Evolutionary conservation across 2,329 filamentous ascomycete genomes (phyloP).

Genomic region (Aspergillus glaucus): DNA sequence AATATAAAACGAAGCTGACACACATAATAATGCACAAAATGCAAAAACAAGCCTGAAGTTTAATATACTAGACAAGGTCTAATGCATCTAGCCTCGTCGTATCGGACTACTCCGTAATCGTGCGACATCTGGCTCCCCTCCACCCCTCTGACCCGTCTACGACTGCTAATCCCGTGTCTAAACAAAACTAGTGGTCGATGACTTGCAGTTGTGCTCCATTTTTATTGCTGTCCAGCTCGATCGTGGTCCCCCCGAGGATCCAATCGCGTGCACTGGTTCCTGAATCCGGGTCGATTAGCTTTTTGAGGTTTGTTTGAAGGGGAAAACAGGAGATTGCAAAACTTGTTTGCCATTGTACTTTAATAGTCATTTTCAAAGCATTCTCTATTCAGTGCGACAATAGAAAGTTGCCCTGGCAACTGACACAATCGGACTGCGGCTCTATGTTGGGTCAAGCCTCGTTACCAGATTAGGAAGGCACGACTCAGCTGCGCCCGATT

Average conservation of each 20-base stretch:
- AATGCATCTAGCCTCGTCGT: no score
- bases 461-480: not conserved
- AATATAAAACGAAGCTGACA: no score
- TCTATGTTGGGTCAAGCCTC: not conserved
- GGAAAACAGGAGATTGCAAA: conserved; percentile 2
- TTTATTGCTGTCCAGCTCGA: conserved; percentile 13
- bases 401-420: conserved; percentile 18
- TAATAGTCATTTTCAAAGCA: not conserved
- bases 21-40: no score
- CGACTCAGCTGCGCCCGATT: not conserved
- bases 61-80: no score
- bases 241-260: not conserved
- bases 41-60: no score
- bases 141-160: not conserved
- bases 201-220: conserved; percentile 8
- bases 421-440: not conserved
- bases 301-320: not conserved
- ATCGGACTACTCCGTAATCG: not conserved
- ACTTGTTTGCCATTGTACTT: conserved; percentile 8
- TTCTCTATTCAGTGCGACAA: not conserved
- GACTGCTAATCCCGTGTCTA: not conserved
- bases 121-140: not conserved
- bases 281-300: conserved; percentile 5
- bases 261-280: not conserved
- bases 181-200: conserved; percentile 4